Evolutionary conservation across 805 yeast genomes (phyloP).

Genomic region (Saccharomycopsis sp.): DNA sequence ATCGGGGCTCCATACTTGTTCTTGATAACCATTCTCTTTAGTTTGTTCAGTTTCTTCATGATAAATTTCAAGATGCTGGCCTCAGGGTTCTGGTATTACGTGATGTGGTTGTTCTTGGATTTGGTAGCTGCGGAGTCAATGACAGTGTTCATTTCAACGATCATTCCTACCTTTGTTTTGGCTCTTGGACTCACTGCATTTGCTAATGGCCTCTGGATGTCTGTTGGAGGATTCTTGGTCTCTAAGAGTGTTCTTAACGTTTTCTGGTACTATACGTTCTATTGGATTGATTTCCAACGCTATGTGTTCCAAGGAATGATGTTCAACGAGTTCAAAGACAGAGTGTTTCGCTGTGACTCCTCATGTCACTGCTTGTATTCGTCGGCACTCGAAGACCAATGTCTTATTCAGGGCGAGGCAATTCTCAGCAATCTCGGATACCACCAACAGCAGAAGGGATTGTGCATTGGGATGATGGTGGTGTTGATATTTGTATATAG

Average conservation of each 20-base stretch:
- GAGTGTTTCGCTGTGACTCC: conserved; percentile 29
- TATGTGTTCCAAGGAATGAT: conserved; percentile 39
- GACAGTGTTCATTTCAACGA: conserved; percentile 32
- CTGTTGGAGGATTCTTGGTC: conserved; percentile 37
- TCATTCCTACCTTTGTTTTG: conserved; percentile 33
- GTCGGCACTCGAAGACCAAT: conserved; percentile 27
- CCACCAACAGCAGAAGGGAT: conserved; percentile 26
- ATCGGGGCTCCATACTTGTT: conserved; percentile 35
- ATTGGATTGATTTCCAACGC: conserved; percentile 25
- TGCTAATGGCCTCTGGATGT: conserved; percentile 39
- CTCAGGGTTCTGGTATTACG: conserved; percentile 30
- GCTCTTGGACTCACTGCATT: conserved; percentile 36
- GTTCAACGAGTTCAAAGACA: conserved; percentile 33
- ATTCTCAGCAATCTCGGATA: conserved; percentile 31
- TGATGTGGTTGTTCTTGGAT: conserved; percentile 35
- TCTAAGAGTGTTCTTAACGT: conserved; percentile 29
- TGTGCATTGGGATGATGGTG: conserved; percentile 33
- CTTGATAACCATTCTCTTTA: conserved; percentile 29
- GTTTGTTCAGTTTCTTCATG: conserved; percentile 33
- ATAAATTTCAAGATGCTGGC: conserved; percentile 29
- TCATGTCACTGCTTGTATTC: conserved; percentile 33
- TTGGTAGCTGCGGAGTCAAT: conserved; percentile 36
- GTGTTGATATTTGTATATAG: conserved; percentile 30
- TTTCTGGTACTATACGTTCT: conserved; percentile 37
- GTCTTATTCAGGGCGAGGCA: conserved; percentile 32